Evolutionary conservation across 805 yeast genomes (phyloP).

Genomic region (Wickerhamiella australiensis): DNA sequence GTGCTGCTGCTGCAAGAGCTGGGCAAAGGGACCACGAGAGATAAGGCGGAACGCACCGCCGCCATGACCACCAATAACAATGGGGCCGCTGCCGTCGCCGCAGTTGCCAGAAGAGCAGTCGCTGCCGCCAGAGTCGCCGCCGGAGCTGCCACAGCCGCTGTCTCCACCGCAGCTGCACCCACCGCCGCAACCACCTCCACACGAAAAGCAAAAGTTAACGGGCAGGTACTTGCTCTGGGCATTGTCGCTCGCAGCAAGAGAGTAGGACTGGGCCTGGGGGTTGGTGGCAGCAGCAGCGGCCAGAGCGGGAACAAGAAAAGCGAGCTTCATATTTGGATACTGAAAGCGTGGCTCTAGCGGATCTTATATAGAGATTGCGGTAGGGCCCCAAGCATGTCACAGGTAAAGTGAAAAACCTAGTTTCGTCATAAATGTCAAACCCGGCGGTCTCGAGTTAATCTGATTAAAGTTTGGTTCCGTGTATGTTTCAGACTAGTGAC

Average conservation of each 20-base stretch:
- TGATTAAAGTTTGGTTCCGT: neutral
- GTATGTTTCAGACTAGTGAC: too few species aligned
- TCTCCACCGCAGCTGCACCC: slow-evolving; percentile 2
- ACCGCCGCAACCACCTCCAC: neutral
- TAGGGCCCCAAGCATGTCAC: too few species aligned
- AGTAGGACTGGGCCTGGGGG: neutral
- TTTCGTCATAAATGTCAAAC: too few species aligned
- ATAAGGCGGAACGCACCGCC: neutral
- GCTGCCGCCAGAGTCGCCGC: neutral
- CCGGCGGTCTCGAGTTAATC: too few species aligned
- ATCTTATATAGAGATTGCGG: neutral
- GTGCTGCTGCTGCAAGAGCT: slow-evolving; percentile 1
- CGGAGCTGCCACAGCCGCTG: neutral
- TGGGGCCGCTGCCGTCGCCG: slow-evolving; percentile 2
- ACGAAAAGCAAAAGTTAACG: neutral
- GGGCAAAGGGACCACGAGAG: neutral
- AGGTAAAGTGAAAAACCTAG: too few species aligned
- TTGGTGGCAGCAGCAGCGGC: slow-evolving; percentile 1
- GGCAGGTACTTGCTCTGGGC: neutral
- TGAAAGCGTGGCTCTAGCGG: neutral
- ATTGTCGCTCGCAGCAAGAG: neutral
- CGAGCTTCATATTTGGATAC: neutral
- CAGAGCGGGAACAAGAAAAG: neutral
- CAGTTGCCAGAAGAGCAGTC: neutral
- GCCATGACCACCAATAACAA: neutral